These are phyloP conservation scores for Sphenostylis stenocarpa DNA, from an alignment of 306 rosid genomes.

Conservation along the genomic window DNA sequence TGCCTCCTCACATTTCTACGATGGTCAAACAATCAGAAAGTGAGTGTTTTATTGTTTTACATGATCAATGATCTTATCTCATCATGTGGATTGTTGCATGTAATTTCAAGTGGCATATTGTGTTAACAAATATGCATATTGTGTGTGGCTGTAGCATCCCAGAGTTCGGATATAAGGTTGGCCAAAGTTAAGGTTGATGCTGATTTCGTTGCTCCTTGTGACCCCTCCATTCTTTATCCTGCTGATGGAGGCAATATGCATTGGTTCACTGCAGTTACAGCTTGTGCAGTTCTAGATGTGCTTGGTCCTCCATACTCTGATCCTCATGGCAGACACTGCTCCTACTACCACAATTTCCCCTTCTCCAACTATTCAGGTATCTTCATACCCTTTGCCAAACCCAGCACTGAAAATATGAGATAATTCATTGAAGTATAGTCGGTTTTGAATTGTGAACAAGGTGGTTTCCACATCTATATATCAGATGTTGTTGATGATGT, in stretches of 20 bases:
- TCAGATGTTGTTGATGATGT: too few relatives aligned
- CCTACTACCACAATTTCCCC: slow-evolving; percentile 64
- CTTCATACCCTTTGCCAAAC: neutral
- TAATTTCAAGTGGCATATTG: neutral
- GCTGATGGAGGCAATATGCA: slow-evolving; percentile 96
- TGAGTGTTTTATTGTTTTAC: slow-evolving; percentile 30
- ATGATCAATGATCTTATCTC: neutral
- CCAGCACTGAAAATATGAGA: too few relatives aligned
- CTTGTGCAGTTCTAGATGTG: slow-evolving; percentile 90
- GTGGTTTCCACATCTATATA: too few relatives aligned
- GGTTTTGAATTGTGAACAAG: too few relatives aligned
- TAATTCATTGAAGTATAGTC: too few relatives aligned
- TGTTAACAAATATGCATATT: slow-evolving; percentile 5
- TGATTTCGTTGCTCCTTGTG: slow-evolving; percentile 68
- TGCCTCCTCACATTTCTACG: slow-evolving; percentile 31
- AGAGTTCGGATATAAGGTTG: slow-evolving; percentile 47
- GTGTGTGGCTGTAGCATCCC: slow-evolving; percentile 45
- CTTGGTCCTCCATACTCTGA: slow-evolving; percentile 95
- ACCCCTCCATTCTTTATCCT: slow-evolving; percentile 79
- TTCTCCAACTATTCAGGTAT: slow-evolving; percentile 66
- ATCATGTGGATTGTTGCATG: neutral
- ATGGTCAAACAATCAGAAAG: slow-evolving; percentile 48
- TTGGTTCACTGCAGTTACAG: slow-evolving; percentile 87
- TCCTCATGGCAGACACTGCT: slow-evolving; percentile 81
- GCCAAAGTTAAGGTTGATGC: slow-evolving; percentile 78